phyloP scores from a whole-genome alignment of 345 rosid genomes.

The Litchi chinensis region DNA sequence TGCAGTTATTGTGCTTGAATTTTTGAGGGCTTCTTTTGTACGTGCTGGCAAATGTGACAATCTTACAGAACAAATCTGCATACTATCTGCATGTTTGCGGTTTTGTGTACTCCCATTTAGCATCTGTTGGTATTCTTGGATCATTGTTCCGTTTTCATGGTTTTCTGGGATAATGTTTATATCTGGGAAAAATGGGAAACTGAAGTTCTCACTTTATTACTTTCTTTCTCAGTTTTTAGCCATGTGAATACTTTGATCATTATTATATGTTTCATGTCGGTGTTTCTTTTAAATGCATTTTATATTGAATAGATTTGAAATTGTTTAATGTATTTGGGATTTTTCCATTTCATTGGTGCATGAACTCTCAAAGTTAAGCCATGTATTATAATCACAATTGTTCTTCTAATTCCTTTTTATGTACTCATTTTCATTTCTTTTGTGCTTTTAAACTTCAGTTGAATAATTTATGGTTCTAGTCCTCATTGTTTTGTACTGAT shows the following conservation, averaged over 20 bases:
- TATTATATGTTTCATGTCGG: not conserved
- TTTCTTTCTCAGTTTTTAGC: not conserved
- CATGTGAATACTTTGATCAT: not conserved
- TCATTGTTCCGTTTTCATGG: not conserved
- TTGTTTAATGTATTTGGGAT: not conserved
- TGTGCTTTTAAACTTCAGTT: not conserved
- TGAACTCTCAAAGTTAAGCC: slow-evolving; percentile 1
- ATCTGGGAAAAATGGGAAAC: not conserved
- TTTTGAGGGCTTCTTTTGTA: not conserved
- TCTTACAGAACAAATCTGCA: slow-evolving; percentile 5
- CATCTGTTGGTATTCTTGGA: not conserved
- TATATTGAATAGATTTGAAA: not conserved
- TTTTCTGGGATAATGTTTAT: not conserved
- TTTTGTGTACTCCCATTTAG: not conserved
- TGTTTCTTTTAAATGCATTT: not conserved
- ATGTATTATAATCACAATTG: not conserved
- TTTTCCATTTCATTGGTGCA: not conserved
- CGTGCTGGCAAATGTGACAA: not conserved
- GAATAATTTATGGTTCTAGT: slow-evolving; percentile 10
- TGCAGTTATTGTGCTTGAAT: slow-evolving; percentile 5
- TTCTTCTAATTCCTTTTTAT: not conserved
- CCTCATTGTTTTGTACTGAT: not conserved
- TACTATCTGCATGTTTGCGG: not conserved
- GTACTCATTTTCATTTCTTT: not conserved
- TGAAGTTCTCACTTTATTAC: not conserved